Evolutionary conservation across 306 rosid genomes (phyloP).

Genomic region (Amphicarpaea edgeworthii): DNA sequence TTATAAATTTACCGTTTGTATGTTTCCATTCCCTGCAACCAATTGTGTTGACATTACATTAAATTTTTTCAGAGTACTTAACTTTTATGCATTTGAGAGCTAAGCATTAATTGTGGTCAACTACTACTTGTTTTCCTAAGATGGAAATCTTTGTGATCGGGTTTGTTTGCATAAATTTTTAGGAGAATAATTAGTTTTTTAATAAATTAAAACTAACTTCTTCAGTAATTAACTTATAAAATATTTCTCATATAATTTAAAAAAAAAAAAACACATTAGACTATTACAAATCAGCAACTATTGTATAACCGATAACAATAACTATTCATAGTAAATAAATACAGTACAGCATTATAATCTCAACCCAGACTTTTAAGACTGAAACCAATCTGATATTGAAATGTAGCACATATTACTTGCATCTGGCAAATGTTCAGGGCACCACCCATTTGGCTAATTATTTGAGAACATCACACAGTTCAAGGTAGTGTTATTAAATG

Average conservation of each 20-base stretch:
- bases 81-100: neutral
- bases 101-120: constrained; percentile 10
- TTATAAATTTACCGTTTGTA: neutral
- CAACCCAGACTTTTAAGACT: neutral
- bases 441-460: constrained; percentile 17
- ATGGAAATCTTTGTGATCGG: neutral
- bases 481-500: constrained; percentile 41
- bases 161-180: too few relatives aligned
- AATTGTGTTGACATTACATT: neutral
- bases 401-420: neutral
- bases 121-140: neutral
- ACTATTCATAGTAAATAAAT: constrained; percentile 6
- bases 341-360: neutral
- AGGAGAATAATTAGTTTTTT: too few relatives aligned
- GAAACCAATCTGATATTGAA: constrained; percentile 2
- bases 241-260: too few relatives aligned
- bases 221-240: too few relatives aligned
- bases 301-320: neutral
- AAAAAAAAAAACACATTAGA: too few relatives aligned
- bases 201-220: too few relatives aligned
- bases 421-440: neutral
- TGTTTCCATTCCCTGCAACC: constrained; percentile 10
- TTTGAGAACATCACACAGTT: constrained; percentile 34
- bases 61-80: neutral
- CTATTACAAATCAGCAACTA: too few relatives aligned